Conservation (phyloP, 768 basidiomycete species). For the Kwoniella dendrophila region DNA sequence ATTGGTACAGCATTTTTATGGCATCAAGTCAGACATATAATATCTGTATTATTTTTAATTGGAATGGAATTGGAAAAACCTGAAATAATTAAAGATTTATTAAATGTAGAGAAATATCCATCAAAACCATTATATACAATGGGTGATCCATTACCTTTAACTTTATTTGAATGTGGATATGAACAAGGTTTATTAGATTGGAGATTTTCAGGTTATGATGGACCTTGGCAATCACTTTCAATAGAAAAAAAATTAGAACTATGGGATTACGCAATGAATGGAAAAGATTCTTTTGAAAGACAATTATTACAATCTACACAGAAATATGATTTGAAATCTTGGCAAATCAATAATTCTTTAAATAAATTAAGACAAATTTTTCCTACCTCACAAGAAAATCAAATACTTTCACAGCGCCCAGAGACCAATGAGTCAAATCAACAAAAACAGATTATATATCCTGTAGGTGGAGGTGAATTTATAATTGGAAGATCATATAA, state of each 20-base stretch:
- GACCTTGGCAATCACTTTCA: constrained; percentile 29
- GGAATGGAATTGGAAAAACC: constrained; percentile 78
- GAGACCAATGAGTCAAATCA: too few species aligned
- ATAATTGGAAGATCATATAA: constrained; percentile 67
- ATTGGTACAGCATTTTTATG: constrained; percentile 87
- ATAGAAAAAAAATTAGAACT: constrained; percentile 24
- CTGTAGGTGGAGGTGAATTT: constrained; percentile 74
- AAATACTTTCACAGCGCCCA: too few species aligned
- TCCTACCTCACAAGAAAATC: too few species aligned
- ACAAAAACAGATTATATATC: constrained; percentile 60
- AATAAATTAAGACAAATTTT: constrained; percentile 67
- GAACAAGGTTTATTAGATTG: constrained; percentile 64
- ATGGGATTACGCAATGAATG: constrained; percentile 23
- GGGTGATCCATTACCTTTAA: constrained; percentile 85
- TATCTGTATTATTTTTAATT: constrained; percentile 85
- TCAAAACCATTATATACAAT: constrained; percentile 87
- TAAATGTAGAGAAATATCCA: constrained; percentile 63
- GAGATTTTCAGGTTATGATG: constrained; percentile 64
- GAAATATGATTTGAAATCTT: constrained; percentile 58
- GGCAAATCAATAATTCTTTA: constrained; percentile 67
- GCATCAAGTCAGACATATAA: constrained; percentile 94
- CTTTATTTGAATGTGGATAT: constrained; percentile 89
- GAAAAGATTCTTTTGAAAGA: constrained; percentile 36
- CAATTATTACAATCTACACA: constrained; percentile 33
- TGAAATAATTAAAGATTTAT: constrained; percentile 68